Evolutionary conservation across 176 grass and related monocot genomes (phyloP).

Genomic region (Rhynchospora breviuscula): DNA sequence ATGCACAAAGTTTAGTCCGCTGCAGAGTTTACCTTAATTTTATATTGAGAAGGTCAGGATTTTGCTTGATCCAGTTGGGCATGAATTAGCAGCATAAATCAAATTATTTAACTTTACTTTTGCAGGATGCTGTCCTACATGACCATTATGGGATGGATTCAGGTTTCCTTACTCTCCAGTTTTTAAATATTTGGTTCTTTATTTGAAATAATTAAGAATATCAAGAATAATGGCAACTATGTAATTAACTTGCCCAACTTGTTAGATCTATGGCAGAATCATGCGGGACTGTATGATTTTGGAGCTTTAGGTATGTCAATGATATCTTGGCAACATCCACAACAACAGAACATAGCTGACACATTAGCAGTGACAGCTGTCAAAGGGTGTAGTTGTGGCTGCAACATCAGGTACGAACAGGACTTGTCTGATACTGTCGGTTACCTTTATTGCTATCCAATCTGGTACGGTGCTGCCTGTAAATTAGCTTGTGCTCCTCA

Average conservation of each 20-base stretch:
- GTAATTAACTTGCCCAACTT: conserved; percentile 1
- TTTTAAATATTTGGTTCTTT: not conserved
- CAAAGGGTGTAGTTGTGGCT: not conserved
- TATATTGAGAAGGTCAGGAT: not conserved
- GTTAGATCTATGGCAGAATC: conserved; percentile 16
- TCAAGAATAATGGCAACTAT: not conserved
- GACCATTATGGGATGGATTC: not conserved
- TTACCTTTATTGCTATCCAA: not conserved
- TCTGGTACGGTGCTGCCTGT: not conserved
- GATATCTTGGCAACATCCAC: not conserved
- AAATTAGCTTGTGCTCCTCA: not conserved
- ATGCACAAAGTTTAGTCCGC: too few relatives aligned
- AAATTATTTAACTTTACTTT: not conserved
- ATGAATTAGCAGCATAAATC: conserved; percentile 3
- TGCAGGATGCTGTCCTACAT: not conserved
- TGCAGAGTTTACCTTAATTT: too few relatives aligned
- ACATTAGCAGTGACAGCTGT: not conserved
- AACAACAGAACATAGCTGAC: not conserved
- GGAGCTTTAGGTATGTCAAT: not conserved
- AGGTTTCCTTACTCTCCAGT: not conserved
- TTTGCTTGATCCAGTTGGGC: not conserved
- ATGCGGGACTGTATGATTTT: conserved; percentile 1
- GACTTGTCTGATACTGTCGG: not conserved
- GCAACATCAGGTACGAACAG: not conserved
- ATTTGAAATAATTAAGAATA: not conserved